Percentiles rank a stretch among this genome's conserved stretches.
These are phyloP conservation scores for Colletotrichum truncatum DNA, from an alignment of 2,329 filamentous ascomycete genomes.

Conservation along the genomic window DNA sequence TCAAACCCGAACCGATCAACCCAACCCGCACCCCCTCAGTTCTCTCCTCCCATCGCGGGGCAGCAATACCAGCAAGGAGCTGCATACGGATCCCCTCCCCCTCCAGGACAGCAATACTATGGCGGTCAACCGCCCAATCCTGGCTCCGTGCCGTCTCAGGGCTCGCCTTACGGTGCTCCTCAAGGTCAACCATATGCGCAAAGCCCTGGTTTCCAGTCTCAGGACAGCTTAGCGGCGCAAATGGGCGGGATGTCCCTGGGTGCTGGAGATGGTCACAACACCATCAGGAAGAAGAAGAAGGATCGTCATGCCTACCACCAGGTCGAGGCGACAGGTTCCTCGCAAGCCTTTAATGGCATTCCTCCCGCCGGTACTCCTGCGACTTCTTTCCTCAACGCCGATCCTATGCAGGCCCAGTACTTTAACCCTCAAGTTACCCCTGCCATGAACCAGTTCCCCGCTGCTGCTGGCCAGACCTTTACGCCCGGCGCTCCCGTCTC, in stretches of 20 bases:
- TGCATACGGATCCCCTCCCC: conserved; percentile 48
- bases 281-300: conserved; percentile 83
- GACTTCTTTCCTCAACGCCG: conserved; percentile 48
- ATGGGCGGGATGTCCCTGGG: conserved; percentile 81
- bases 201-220: conserved; percentile 45
- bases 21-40: conserved; percentile 63
- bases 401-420: conserved; percentile 48
- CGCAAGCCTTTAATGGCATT: conserved; percentile 76
- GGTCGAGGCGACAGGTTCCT: conserved; percentile 76
- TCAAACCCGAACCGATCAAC: conserved; percentile 61
- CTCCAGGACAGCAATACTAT: conserved; percentile 51
- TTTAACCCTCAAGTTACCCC: conserved; percentile 54
- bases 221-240: conserved; percentile 71
- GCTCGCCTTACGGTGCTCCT: conserved; percentile 39
- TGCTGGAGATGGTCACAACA: conserved; percentile 53
- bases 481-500: conserved; percentile 34
- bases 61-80: conserved; percentile 61
- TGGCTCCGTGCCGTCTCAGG: conserved; percentile 41
- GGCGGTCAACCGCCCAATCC: conserved; percentile 42
- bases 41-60: conserved; percentile 62
- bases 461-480: conserved; percentile 59
- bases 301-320: conserved; percentile 92
- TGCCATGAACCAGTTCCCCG: conserved; percentile 68
- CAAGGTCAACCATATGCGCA: conserved; percentile 40
- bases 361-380: conserved; percentile 64